Evolutionary conservation across 2,329 filamentous ascomycete genomes (phyloP), one percentile per base, ranked within the genome.

Genomic region (Pestalotiopsis sp.): DNA sequence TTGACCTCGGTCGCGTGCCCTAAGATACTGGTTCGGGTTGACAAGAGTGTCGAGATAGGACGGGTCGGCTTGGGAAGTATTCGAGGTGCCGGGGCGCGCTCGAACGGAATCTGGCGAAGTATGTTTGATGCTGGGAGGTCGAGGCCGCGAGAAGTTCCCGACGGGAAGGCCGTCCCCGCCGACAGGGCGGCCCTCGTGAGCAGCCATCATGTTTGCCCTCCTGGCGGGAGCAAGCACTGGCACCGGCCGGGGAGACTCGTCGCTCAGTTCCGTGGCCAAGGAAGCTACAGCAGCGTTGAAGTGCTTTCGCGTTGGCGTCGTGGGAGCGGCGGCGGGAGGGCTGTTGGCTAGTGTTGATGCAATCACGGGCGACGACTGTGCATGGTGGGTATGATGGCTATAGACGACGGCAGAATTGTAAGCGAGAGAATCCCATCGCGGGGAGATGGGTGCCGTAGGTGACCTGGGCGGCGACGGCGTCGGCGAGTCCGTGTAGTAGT

Each of bases 71-170:
- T 72, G 72, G 11, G 69, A 31, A 5, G 67, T n/a, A 11, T 52
- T 7, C 65, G n/a, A 75, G 73, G 65, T 72, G 75, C 67, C 66
- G 64, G 74, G 71, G 59, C 76, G 78, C 49, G 77, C 72, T 60
- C 76, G 79, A 69, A 75, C 70, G 59, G 75, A 72, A 39, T 83
- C 82, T 63, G 76, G 73, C 59, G 78, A 76, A 65, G 80, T 75
- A 70, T 84, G 84, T 68, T 82, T 82, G 69, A 87, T 81, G 75
- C 87, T 89, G 52, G 82, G 79, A 70, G 87, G 87, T 68, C 87
- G 82, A 57, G 87, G 87, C 52, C 87, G 83, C n/a, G 87, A 90
- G 75, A 90, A 90, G 77, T 90, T 90, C 73, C 85, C 84, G 60
- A 87, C 80, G 60, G 77, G 75, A 72, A 80, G 78, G 66, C 75